Evolutionary conservation across 192 early-diverging fungal species (phyloP).

Genomic region (Paraglomus brasilianum): DNA sequence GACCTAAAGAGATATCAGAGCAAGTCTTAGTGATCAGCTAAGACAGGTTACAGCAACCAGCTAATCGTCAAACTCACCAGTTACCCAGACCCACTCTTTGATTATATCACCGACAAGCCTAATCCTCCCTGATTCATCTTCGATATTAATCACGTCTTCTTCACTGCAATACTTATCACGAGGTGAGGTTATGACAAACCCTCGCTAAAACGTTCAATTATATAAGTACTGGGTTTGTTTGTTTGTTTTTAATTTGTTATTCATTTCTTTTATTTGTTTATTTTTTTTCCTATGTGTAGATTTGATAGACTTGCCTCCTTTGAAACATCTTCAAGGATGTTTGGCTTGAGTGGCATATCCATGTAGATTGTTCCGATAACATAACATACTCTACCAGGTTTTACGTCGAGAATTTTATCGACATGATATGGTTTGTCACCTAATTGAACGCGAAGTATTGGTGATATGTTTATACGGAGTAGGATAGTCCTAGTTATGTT

Average conservation of each 20-base stretch:
- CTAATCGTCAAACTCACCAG: constrained; percentile 50
- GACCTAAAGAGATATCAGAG: constrained; percentile 45
- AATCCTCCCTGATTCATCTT: constrained; percentile 93
- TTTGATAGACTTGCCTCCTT: constrained; percentile 57
- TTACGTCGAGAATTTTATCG: constrained; percentile 72
- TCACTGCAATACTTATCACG: constrained; percentile 68
- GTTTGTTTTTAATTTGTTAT: no score
- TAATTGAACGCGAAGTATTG: constrained; percentile 2
- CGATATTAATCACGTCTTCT: constrained; percentile 63
- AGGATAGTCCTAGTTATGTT: neutral
- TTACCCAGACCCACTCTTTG: constrained; percentile 58
- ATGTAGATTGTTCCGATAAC: constrained; percentile 88
- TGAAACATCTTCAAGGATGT: constrained; percentile 86
- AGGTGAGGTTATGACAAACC: constrained; percentile 60
- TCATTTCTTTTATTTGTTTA: no score
- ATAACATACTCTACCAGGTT: constrained; percentile 59
- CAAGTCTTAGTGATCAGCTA: neutral
- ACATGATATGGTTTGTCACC: constrained; percentile 46
- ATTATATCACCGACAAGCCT: constrained; percentile 65
- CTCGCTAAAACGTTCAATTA: constrained; percentile 46
- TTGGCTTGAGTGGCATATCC: constrained; percentile 86
- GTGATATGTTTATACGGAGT: neutral
- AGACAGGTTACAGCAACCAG: neutral
- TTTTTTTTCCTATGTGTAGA: neutral
- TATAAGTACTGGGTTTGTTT: neutral